These are phyloP conservation scores for Blumeria graminis DNA, from an alignment of 2,329 filamentous ascomycete genomes.

Conservation along the genomic window DNA sequence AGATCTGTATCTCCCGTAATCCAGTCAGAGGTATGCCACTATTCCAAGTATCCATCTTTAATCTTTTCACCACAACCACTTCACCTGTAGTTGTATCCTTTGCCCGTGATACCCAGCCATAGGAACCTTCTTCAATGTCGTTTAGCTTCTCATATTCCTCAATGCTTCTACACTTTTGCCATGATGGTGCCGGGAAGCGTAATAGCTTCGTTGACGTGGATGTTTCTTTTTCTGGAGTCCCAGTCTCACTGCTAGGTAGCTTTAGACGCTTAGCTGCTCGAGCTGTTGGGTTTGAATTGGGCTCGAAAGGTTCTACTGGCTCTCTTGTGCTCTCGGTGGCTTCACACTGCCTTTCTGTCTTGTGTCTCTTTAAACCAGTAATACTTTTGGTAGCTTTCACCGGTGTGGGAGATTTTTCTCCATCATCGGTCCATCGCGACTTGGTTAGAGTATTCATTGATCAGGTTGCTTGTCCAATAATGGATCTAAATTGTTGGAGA, in stretches of 20 bases:
- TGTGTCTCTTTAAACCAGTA: conserved; percentile 65
- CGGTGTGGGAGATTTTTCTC: conserved; percentile 35
- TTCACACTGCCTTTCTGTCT: conserved; percentile 56
- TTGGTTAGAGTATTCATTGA: conserved; percentile 12
- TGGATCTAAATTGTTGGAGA: conserved; percentile 2
- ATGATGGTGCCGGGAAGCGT: conserved; percentile 43
- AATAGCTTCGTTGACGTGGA: conserved; percentile 31
- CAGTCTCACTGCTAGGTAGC: conserved; percentile 15
- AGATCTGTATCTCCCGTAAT: conserved; percentile 75
- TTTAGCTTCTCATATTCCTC: conserved; percentile 83
- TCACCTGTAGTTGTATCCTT: conserved; percentile 47
- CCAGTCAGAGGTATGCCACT: conserved; percentile 75
- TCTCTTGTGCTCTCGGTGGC: conserved; percentile 24
- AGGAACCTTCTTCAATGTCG: conserved; percentile 91
- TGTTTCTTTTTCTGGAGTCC: conserved; percentile 14
- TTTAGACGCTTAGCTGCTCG: conserved; percentile 39
- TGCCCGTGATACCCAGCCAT: conserved; percentile 80
- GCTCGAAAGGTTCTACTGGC: background rate
- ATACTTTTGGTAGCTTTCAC: conserved; percentile 45
- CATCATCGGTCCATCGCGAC: conserved; percentile 74
- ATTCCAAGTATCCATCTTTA: conserved; percentile 60
- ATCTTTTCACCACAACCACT: conserved; percentile 75
- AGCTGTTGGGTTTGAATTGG: conserved; percentile 11
- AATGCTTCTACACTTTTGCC: conserved; percentile 50
- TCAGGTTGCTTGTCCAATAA: conserved; percentile 1